Conservation (phyloP, 306 rosid species). For the Prinsepia uniflora region DNA sequence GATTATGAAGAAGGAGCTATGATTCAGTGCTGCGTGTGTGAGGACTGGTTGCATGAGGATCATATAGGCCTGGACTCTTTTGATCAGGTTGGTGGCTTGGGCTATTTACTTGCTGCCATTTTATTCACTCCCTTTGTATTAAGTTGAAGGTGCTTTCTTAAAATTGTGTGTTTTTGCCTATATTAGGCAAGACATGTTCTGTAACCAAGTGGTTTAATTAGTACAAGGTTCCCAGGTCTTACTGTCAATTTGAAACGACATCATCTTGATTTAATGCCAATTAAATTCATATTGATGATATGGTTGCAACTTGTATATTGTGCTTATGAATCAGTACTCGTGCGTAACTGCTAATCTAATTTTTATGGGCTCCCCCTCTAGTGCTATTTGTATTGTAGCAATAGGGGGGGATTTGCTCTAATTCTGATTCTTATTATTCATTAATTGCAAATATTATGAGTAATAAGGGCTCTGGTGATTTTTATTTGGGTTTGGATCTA, state of each 20-base stretch:
- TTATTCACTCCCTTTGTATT: no score
- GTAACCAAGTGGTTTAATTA: background rate
- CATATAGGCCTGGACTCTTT: conserved; percentile 79
- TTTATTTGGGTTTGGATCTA: no score
- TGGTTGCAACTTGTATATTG: background rate
- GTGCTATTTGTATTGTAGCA: background rate
- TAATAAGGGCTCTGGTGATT: no score
- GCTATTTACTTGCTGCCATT: background rate
- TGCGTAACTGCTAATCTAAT: background rate
- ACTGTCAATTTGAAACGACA: background rate
- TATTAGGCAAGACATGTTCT: background rate
- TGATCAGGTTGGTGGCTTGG: conserved; percentile 64
- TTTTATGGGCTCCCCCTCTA: conserved; percentile 4
- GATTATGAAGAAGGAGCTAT: conserved; percentile 95
- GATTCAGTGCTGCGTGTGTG: conserved; percentile 95
- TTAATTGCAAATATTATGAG: no score
- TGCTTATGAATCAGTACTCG: background rate
- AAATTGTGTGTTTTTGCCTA: no score
- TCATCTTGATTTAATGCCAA: background rate
- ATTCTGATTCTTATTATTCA: background rate
- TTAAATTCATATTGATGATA: background rate
- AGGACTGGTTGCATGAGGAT: conserved; percentile 99
- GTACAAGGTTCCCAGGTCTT: no score
- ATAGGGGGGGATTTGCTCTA: background rate
- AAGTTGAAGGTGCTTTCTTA: background rate